Evolutionary conservation across 805 yeast genomes (phyloP), one percentile per base, ranked within the genome.

Genomic region (Blastobotrys terrestris): DNA sequence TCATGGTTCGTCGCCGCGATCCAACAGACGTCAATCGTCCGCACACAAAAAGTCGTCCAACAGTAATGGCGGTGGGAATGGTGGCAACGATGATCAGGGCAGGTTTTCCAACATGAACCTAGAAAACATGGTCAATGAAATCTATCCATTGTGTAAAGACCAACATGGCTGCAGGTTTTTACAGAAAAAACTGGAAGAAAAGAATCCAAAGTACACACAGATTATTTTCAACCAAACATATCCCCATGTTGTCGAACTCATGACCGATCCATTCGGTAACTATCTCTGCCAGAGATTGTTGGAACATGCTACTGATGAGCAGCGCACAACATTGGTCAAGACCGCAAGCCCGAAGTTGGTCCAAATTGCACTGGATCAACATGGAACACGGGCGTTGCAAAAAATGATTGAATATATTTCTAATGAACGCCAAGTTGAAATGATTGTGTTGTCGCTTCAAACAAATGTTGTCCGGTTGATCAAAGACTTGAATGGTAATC

Each of bases 101-200:
- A 52, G 64, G 35, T 66, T 61, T 51, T 65, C 67, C 39, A 54
- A 64, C 31, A 67, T 76, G 11, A 79, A 83, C 2, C 70, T 83
- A 55, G 73, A 72, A 44, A 76, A 75, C 41, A 63, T 84, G 56
- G 67, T 60, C 22, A 67, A 65, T 46, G 90, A 88, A 56, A 84
- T 92, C 50, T 86, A 80, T 64, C 77, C 87, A 0, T 74, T 94
- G 57, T 91, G 98, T 71, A 88, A 84, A 64, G 99, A 92, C 67
- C 98, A 92, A 71, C 97, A 92, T 66, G 98, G 99, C 6, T 92
- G 98, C 66, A 77, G 99, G 54, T 90, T 87, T 67, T 72, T 92
- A 57, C 99, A 92, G 70, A 81, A 85, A 57, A 95, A 90, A 66
- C 75, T 94, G 59, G 96, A 89, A 60, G 67, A 74, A 52, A 54